Conservation (phyloP, 176 grass and related monocot genomes). For the Aegilops umbellulata region DNA sequence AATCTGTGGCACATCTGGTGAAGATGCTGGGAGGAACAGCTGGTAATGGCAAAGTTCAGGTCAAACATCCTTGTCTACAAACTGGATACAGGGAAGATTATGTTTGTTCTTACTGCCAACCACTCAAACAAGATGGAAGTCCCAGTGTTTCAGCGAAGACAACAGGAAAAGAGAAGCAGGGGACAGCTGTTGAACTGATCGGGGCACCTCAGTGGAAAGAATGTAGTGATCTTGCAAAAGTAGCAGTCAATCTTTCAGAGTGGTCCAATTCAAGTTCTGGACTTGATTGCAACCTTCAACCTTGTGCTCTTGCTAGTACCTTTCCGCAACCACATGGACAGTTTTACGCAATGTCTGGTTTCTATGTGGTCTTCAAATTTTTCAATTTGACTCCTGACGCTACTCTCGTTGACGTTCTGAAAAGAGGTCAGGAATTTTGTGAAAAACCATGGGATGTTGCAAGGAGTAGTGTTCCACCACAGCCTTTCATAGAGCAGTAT, state of each 20-base stretch:
- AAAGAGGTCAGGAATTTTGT: constrained; percentile 80
- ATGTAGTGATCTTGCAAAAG: constrained; percentile 73
- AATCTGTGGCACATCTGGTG: constrained; percentile 83
- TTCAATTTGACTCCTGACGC: constrained; percentile 87
- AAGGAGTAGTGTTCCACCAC: constrained; percentile 80
- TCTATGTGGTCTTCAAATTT: constrained; percentile 95
- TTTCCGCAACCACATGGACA: constrained; percentile 71
- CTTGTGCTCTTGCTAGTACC: constrained; percentile 72
- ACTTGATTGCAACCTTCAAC: constrained; percentile 71
- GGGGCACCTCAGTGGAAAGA: constrained; percentile 86
- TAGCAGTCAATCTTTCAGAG: constrained; percentile 75
- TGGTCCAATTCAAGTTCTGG: constrained; percentile 69
- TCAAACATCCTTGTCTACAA: constrained; percentile 93
- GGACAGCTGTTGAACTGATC: constrained; percentile 66
- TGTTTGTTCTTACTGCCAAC: constrained; percentile 68
- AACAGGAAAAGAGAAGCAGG: constrained; percentile 45
- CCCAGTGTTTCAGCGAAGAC: constrained; percentile 50
- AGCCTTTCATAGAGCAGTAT: constrained; percentile 95
- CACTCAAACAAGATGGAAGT: constrained; percentile 66
- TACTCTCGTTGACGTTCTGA: constrained; percentile 71
- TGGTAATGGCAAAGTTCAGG: constrained; percentile 59
- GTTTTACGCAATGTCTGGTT: constrained; percentile 93
- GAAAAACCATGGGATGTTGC: constrained; percentile 85
- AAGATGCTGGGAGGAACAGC: constrained; percentile 41
- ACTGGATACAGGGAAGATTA: constrained; percentile 90